Percentiles rank a stretch among this genome's conserved stretches.
Conservation (phyloP, 371 early-diverging fungal species). For the Mucor circinelloides region DNA sequence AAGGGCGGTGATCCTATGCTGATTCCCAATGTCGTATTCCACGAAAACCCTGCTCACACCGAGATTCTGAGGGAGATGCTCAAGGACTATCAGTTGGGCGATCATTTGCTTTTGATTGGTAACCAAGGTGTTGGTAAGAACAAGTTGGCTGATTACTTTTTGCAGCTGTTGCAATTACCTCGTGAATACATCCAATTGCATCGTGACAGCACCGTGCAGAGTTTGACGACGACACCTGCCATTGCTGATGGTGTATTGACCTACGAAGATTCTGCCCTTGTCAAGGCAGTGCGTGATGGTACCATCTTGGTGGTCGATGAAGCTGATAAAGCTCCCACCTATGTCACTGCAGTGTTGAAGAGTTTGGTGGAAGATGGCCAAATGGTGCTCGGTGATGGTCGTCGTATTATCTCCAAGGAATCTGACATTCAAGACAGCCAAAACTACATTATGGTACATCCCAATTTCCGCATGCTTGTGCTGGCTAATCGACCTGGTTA, state of each 20-base stretch:
- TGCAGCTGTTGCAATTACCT: constrained; percentile 72
- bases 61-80: constrained; percentile 72
- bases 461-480: constrained; percentile 82
- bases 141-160: constrained; percentile 78
- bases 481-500: constrained; percentile 87
- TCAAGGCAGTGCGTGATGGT: constrained; percentile 67
- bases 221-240: constrained; percentile 77
- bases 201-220: constrained; percentile 84
- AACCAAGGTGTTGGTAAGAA: constrained; percentile 92
- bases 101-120: constrained; percentile 73
- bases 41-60: constrained; percentile 78
- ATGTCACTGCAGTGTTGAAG: constrained; percentile 81
- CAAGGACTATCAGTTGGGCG: constrained; percentile 73
- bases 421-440: constrained; percentile 43
- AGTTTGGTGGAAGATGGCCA: constrained; percentile 85
- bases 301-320: constrained; percentile 85
- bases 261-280: constrained; percentile 82
- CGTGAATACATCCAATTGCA: constrained; percentile 88
- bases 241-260: constrained; percentile 73
- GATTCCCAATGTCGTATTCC: constrained; percentile 74
- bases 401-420: constrained; percentile 68
- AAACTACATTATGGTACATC: constrained; percentile 66
- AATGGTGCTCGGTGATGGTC: constrained; percentile 83
- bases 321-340: constrained; percentile 87
- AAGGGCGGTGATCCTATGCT: constrained; percentile 66